Base-by-base conservation (phyloP, 257 asterid species). In the Verbena officinalis region DNA sequence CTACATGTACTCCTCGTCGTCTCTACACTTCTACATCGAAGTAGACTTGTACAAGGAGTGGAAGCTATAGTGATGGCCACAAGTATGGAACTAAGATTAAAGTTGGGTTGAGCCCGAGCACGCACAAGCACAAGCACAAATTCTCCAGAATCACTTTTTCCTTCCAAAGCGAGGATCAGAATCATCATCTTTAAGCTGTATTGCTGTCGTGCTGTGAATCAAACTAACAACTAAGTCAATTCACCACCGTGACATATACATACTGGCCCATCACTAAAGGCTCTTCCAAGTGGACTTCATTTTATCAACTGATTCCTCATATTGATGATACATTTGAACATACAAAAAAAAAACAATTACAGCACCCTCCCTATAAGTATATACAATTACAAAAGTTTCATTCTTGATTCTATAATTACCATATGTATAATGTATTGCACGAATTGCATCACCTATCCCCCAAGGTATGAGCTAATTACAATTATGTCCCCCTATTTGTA, bases 141-240 rank as follows among this genome's bases (percentile, higher is more conserved):
- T 51, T 51, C 36, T 51, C 36, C 6, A 22, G 57, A 34, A 21
- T 23, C 57, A 51, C 57, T 51, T 14, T 27, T 27, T 27, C 5
- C 38, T 59, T 59, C 39, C 21, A 43, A 60, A n/a, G 40, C 50
- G 39, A 22, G 0, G 20, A 60, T 43, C 24, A 24, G 54, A 60
- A 27, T 7, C 2, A 42, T 14, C 39, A 22, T 23, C 39, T 59
- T 43, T 23, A 40, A 43, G 15, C 43, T 54, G 13, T 20, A n/a
- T 8, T 54, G 42, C 22, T 54, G 13, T 20, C 7, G 2, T 54
- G 42, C 22, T 55, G 60, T 14, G 23, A 55, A 55, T 14, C 43
- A 8, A 55, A 5, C 43, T 49, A 23, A 22, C 17, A 12, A 44
- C 48, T n/a, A 44, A 1, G 50, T 12, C 19, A 44, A 27, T 27